phyloP scores from a whole-genome alignment of 176 grass and related monocot species.

The Eragrostis curvula region DNA sequence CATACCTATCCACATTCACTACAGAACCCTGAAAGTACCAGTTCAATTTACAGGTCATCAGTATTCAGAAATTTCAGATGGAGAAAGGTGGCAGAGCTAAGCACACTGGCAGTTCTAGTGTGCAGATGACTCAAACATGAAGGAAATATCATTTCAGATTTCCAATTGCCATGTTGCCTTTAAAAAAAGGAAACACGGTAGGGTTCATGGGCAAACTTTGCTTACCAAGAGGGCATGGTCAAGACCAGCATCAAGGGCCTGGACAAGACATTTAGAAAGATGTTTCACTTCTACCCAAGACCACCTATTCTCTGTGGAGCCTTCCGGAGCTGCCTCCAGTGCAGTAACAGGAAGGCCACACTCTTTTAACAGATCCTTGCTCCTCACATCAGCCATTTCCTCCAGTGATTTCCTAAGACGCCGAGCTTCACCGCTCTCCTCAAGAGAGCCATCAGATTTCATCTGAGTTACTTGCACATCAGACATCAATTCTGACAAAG shows the following conservation, averaged over 20 bases:
- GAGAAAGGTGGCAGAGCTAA: constrained; percentile 9
- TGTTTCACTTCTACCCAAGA: constrained; percentile 93
- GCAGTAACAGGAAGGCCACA: constrained; percentile 75
- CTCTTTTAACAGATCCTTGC: constrained; percentile 68
- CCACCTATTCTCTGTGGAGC: constrained; percentile 77
- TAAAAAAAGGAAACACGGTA: constrained; percentile 15
- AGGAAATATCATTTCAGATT: constrained; percentile 5
- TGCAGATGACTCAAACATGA: constrained; percentile 24
- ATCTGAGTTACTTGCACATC: constrained; percentile 99
- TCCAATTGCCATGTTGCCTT: constrained; percentile 21
- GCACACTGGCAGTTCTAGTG: neutral
- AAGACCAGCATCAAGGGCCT: constrained; percentile 96
- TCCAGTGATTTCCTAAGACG: constrained; percentile 90
- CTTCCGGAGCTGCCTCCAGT: constrained; percentile 73
- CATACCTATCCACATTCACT: constrained; percentile 83
- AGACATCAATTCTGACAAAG: constrained; percentile 94
- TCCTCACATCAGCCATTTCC: constrained; percentile 85
- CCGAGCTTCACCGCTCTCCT: constrained; percentile 93
- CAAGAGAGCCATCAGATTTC: constrained; percentile 90
- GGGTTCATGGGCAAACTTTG: constrained; percentile 17
- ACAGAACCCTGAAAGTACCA: constrained; percentile 69
- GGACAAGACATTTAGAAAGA: constrained; percentile 87
- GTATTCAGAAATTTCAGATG: constrained; percentile 28
- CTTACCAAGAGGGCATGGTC: constrained; percentile 93
- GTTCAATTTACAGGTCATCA: constrained; percentile 35